Percentiles rank a stretch among this genome's conserved stretches.
Conservation (phyloP, 2,329 filamentous ascomycete species). For the Ophiostoma tasmaniense region DNA sequence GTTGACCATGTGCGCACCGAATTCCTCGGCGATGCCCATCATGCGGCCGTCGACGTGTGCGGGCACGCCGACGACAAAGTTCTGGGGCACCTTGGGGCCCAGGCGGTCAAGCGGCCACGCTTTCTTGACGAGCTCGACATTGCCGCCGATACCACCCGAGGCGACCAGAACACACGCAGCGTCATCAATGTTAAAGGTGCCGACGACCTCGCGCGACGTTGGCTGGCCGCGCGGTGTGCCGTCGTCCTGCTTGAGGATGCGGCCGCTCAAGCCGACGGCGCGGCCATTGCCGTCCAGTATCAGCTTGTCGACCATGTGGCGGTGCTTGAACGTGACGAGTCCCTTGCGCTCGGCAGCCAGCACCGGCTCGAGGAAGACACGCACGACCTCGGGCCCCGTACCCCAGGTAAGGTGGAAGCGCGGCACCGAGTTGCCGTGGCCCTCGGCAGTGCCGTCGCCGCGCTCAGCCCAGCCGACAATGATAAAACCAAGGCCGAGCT, state of each 20-base stretch:
- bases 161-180: conserved; percentile 47
- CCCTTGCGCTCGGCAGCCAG: conserved; percentile 43
- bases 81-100: conserved; percentile 46
- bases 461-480: conserved; percentile 54
- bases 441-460: conserved; percentile 45
- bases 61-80: conserved; percentile 52
- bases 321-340: conserved; percentile 45
- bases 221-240: conserved; percentile 41
- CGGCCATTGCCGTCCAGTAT: conserved; percentile 45
- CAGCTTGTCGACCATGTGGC: conserved; percentile 50
- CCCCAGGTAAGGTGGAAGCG: conserved; percentile 57
- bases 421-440: conserved; percentile 55
- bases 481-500: conserved; percentile 43
- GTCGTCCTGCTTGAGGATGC: conserved; percentile 43
- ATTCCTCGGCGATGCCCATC: conserved; percentile 46
- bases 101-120: conserved; percentile 50
- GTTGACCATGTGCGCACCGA: conserved; percentile 50
- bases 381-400: conserved; percentile 51
- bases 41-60: conserved; percentile 57
- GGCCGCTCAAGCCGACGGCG: conserved; percentile 45
- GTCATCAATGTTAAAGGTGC: conserved; percentile 41
- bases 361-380: conserved; percentile 50
- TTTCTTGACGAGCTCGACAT: conserved; percentile 50
- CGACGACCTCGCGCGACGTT: conserved; percentile 40
- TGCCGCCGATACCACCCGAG: conserved; percentile 52